Evolutionary conservation across 1,139 yeast species (phyloP).

Genomic region (Pichiaceae sp.): DNA sequence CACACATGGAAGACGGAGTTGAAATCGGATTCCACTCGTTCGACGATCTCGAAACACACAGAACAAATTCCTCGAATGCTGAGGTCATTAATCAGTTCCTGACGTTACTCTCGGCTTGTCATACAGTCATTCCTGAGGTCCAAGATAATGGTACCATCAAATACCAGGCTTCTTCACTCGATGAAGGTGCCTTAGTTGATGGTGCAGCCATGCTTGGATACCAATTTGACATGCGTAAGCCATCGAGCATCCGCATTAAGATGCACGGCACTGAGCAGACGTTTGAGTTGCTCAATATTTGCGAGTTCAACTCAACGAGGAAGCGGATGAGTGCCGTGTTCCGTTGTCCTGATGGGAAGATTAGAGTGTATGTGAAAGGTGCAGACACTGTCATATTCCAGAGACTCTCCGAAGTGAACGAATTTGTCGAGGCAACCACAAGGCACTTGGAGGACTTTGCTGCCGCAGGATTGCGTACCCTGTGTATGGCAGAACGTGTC

Average conservation of each 20-base stretch:
- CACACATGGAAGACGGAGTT: conserved; percentile 64
- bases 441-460: conserved; percentile 95
- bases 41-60: conserved; percentile 48
- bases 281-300: conserved; percentile 78
- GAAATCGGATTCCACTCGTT: conserved; percentile 78
- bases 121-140: conserved; percentile 92
- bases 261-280: conserved; percentile 36
- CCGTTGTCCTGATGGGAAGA: conserved; percentile 89
- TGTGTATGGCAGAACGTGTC: conserved; percentile 84
- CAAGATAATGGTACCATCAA: conserved; percentile 60
- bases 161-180: conserved; percentile 98
- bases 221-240: conserved; percentile 76
- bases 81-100: conserved; percentile 63
- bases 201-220: conserved; percentile 92
- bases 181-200: conserved; percentile 96
- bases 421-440: conserved; percentile 72
- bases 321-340: conserved; percentile 96
- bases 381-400: conserved; percentile 96
- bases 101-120: conserved; percentile 84
- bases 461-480: conserved; percentile 87
- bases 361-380: conserved; percentile 88
- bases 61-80: conserved; percentile 18
- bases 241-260: conserved; percentile 69
- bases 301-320: conserved; percentile 95
- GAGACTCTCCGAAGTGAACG: conserved; percentile 67